These are phyloP conservation scores for Metschnikowia bowlesiae DNA, from an alignment of 805 yeast genomes.

Conservation along the genomic window DNA sequence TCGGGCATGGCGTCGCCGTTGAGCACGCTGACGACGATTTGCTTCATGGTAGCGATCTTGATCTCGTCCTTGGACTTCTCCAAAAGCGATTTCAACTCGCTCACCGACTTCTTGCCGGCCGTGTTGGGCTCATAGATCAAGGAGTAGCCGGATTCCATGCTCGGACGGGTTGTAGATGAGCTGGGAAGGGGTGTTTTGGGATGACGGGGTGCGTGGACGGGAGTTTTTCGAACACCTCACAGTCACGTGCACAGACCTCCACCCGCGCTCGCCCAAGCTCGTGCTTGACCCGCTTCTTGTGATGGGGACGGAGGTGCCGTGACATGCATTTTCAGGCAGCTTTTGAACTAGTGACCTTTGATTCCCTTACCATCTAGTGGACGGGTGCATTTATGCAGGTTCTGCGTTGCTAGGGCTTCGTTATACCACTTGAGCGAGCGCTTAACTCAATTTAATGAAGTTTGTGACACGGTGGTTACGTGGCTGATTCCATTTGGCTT, in stretches of 20 bases:
- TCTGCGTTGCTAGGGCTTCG: no score
- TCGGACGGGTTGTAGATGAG: slow-evolving; percentile 2
- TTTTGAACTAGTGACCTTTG: background rate
- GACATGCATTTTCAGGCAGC: no score
- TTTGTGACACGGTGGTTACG: no score
- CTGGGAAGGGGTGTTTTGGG: background rate
- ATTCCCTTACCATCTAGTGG: background rate
- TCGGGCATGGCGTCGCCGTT: slow-evolving; percentile 93
- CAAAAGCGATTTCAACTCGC: slow-evolving; percentile 70
- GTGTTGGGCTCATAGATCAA: slow-evolving; percentile 75
- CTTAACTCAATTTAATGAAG: no score
- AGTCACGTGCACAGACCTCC: slow-evolving; percentile 6
- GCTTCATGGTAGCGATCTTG: slow-evolving; percentile 86
- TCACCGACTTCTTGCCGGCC: slow-evolving; percentile 55
- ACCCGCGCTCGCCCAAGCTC: no score
- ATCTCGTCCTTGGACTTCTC: slow-evolving; percentile 88
- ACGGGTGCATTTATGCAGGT: background rate
- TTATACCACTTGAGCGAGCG: no score
- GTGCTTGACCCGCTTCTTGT: no score
- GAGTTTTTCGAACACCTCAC: slow-evolving; percentile 7
- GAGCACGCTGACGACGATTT: slow-evolving; percentile 77
- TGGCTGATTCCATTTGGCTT: no score
- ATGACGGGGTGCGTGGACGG: slow-evolving; percentile 3
- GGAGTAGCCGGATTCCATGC: slow-evolving; percentile 53
- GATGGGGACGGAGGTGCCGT: background rate